phyloP scores from a whole-genome alignment of 1,139 yeast genomes.

The Pneumocystis murina region DNA sequence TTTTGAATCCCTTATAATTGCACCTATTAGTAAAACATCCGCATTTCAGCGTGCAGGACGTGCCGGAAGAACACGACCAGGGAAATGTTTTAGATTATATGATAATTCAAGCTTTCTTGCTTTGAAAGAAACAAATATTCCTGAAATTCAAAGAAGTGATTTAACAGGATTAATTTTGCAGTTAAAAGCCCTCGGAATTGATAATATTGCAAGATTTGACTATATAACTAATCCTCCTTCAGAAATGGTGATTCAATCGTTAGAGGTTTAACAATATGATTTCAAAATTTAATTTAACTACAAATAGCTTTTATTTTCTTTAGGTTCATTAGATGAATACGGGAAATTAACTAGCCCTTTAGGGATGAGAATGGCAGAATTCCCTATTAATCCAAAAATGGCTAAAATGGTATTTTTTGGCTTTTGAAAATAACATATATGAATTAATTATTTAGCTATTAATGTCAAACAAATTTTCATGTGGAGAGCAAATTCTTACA shows the following conservation, averaged over 20 bases:
- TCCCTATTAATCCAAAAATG: slow-evolving; percentile 72
- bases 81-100: slow-evolving; percentile 77
- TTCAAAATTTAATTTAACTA: background rate
- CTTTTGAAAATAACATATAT: background rate
- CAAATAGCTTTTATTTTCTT: slow-evolving; percentile 30
- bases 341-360: slow-evolving; percentile 64
- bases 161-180: slow-evolving; percentile 66
- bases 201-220: slow-evolving; percentile 75
- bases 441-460: slow-evolving; percentile 28
- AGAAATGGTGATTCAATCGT: slow-evolving; percentile 76
- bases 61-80: slow-evolving; percentile 97
- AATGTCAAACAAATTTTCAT: slow-evolving; percentile 54
- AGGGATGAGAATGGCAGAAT: slow-evolving; percentile 67
- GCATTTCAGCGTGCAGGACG: slow-evolving; percentile 91
- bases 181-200: slow-evolving; percentile 67
- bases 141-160: slow-evolving; percentile 66
- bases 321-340: slow-evolving; percentile 63
- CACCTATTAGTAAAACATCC: slow-evolving; percentile 86
- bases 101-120: slow-evolving; percentile 72
- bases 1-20: slow-evolving; percentile 77
- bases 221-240: slow-evolving; percentile 89
- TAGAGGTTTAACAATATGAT: slow-evolving; percentile 35
- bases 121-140: slow-evolving; percentile 63
- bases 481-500: slow-evolving; percentile 63
- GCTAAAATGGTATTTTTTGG: slow-evolving; percentile 39